Percentiles rank a stretch among this genome's conserved stretches.
Conservation (phyloP, 2,329 filamentous ascomycete genomes). For the Pseudonectria buxi region DNA sequence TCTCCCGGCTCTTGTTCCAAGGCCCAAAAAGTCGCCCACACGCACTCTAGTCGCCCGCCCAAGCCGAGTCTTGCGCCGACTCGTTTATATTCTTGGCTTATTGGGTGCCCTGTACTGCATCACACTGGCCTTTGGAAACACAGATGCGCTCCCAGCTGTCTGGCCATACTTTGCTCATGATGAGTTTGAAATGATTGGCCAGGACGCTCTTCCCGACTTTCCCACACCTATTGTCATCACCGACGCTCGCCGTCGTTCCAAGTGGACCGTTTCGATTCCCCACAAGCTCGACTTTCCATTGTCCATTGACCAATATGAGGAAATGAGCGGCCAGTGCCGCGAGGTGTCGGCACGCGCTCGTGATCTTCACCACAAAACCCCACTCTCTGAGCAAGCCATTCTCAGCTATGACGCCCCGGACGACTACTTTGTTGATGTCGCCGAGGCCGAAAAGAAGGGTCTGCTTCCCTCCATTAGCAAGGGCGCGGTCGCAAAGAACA, state of each 20-base stretch:
- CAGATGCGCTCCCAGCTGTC: constrained; percentile 22
- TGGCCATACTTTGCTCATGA: constrained; percentile 40
- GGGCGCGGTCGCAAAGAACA: constrained; percentile 32
- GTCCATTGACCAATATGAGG: constrained; percentile 55
- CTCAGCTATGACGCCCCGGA: constrained; percentile 56
- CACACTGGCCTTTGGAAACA: constrained; percentile 21
- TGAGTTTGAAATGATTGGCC: constrained; percentile 61
- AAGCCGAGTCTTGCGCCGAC: constrained; percentile 48
- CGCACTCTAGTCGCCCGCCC: constrained; percentile 42
- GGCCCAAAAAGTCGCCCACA: constrained; percentile 54
- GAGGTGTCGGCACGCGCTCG: constrained; percentile 56
- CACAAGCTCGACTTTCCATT: constrained; percentile 60
- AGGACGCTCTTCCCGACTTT: constrained; percentile 60
- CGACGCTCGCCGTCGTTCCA: constrained; percentile 56
- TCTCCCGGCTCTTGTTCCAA: constrained; percentile 60
- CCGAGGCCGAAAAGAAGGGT: constrained; percentile 60
- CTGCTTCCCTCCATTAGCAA: constrained; percentile 44
- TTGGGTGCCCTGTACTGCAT: constrained; percentile 45
- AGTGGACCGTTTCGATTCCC: constrained; percentile 80
- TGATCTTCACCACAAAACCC: constrained; percentile 33
- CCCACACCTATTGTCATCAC: constrained; percentile 66
- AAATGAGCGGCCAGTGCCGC: constrained; percentile 61
- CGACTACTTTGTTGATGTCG: constrained; percentile 65
- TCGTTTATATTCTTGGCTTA: constrained; percentile 48
- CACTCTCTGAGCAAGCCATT: constrained; percentile 38